phyloP scores from a whole-genome alignment of 305 asterid genomes.

The Fraxinus ornus region DNA sequence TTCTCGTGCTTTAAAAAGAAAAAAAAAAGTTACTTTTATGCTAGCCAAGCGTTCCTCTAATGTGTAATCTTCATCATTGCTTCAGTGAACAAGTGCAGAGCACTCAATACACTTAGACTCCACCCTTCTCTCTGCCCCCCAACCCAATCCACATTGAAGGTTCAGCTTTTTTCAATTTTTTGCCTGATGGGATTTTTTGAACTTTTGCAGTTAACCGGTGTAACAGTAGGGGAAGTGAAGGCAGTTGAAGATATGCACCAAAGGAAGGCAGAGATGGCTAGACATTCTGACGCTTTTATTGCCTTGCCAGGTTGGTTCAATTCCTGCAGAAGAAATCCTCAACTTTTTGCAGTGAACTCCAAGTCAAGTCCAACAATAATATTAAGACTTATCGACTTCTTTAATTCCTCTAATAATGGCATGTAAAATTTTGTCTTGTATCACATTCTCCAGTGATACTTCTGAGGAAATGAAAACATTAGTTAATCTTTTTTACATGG shows the following conservation, averaged over 20 bases:
- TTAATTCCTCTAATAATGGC: neutral
- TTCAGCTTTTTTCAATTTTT: slow-evolving; percentile 9
- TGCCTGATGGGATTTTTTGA: slow-evolving; percentile 28
- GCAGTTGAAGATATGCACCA: slow-evolving; percentile 98
- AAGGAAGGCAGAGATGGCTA: slow-evolving; percentile 97
- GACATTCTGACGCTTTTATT: slow-evolving; percentile 93
- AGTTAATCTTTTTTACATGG: neutral
- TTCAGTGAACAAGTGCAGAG: slow-evolving; percentile 43
- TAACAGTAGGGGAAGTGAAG: slow-evolving; percentile 97
- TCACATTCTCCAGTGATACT: neutral
- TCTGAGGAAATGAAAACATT: neutral
- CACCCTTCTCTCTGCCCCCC: neutral
- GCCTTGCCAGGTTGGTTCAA: slow-evolving; percentile 86
- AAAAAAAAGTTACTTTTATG: neutral
- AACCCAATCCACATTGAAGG: slow-evolving; percentile 1
- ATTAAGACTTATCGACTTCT: neutral
- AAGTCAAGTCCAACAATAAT: slow-evolving; percentile 1
- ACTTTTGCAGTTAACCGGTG: slow-evolving; percentile 85
- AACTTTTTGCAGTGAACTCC: neutral
- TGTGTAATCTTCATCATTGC: slow-evolving; percentile 51
- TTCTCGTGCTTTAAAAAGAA: neutral
- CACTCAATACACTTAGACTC: slow-evolving; percentile 32
- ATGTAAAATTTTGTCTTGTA: neutral
- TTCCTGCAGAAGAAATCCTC: slow-evolving; percentile 10
- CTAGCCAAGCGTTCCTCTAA: neutral